Evolutionary conservation across 78 protist genomes (phyloP), one percentile per base, ranked within the genome.

Genomic region (Dictyostelium intermedium): DNA sequence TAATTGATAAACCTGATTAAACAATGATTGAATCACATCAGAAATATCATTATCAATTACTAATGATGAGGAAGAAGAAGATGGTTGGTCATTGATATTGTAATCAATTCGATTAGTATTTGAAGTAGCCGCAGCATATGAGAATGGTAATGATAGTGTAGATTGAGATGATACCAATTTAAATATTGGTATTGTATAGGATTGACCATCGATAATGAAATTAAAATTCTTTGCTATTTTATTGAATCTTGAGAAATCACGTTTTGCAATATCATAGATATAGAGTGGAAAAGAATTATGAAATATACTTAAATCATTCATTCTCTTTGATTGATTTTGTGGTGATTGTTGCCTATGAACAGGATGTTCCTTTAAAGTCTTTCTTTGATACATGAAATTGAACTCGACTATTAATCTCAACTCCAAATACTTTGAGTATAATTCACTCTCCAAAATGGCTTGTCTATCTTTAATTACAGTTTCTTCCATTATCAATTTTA

Each of bases 251-350:
- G 27, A 16, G n/a, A 34, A 72, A 34, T 72, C 79, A 34, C 79
- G 39, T 34, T 72, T 72, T 34, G 43, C 79, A 2, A 72, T 30
- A 72, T 72, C 79, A 72, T 72, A 72, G 43, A 72, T 72, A 72
- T 72, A 72, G 0, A 72, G 20, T 72, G 79, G 79, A 18, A 72
- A 72, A 30, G 79, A 72, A 34, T 72, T 72, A 34, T 72, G 79
- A 72, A 72, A 72, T 27, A 72, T 72, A 32, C 41, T 32, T 72
- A 72, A 34, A 72, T 72, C 79, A 72, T 72, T 72, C 79, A 72
- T 72, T 30, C 79, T 32, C 35, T 72, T 72, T 3, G 79, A 13
- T 72, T 72, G 79, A 32, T 16, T 32, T 72, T 32, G 37, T 72
- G 43, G 43, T 72, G 43, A 34, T 72, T 72, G 79, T 72, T 16